Conservation (phyloP, 306 rosid species). For the Malus asiatica region DNA sequence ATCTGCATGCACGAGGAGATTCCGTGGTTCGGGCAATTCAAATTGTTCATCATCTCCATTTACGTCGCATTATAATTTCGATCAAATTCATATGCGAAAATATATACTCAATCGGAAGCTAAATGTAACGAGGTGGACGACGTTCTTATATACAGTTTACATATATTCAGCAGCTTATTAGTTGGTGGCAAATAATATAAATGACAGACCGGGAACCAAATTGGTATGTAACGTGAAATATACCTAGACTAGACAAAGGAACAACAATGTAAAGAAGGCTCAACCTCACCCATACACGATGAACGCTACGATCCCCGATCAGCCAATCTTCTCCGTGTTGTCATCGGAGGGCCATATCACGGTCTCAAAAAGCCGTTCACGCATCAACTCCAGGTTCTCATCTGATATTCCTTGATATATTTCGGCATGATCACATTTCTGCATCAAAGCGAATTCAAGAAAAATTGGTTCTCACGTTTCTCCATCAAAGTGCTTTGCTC, state of each 20-base stretch:
- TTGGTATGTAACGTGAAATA: slow-evolving; percentile 14
- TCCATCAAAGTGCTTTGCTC: not conserved
- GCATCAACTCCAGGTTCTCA: slow-evolving; percentile 86
- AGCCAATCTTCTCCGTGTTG: slow-evolving; percentile 78
- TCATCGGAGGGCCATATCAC: slow-evolving; percentile 99
- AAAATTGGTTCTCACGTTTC: not conserved
- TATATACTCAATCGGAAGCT: not conserved
- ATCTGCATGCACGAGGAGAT: no score
- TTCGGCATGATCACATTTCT: slow-evolving; percentile 94
- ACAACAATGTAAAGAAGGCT: slow-evolving; percentile 10
- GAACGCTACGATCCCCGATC: slow-evolving; percentile 5
- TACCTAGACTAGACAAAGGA: slow-evolving; percentile 30
- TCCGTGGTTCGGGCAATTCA: no score
- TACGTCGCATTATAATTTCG: no score
- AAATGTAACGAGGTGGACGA: not conserved
- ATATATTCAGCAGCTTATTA: slow-evolving; percentile 3
- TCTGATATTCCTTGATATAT: slow-evolving; percentile 77
- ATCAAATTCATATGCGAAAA: not conserved
- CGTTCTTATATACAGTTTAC: slow-evolving; percentile 31
- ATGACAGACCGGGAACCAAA: slow-evolving; percentile 18
- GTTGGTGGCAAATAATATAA: slow-evolving; percentile 17
- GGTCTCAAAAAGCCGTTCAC: slow-evolving; percentile 84
- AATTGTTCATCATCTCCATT: no score
- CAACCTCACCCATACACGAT: not conserved
- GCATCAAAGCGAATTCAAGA: slow-evolving; percentile 13